Percentiles rank a stretch among this genome's conserved stretches.
These are phyloP conservation scores for Anthoceros angustus DNA, from an alignment of 225 moss, liverwort and hornwort species.

Conservation along the genomic window DNA sequence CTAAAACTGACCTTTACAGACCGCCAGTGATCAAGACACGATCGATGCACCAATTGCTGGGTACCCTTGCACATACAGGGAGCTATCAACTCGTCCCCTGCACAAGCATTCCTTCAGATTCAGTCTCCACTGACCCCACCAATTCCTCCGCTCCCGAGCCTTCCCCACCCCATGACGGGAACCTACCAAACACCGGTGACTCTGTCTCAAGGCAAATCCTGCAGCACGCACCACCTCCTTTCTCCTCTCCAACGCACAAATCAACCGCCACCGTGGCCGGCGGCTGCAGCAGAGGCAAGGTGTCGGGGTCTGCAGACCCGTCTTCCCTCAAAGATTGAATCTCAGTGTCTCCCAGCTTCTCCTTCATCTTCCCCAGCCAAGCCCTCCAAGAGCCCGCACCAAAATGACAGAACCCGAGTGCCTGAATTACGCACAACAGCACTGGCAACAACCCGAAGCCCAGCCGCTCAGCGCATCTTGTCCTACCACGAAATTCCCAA, in stretches of 20 bases:
- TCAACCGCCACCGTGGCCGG: slow-evolving; percentile 21
- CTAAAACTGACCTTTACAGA: slow-evolving; percentile 18
- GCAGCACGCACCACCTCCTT: slow-evolving; percentile 15
- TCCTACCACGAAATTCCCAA: neutral
- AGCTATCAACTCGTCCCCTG: slow-evolving; percentile 25
- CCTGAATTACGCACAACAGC: neutral
- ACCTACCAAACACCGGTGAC: slow-evolving; percentile 14
- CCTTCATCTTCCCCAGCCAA: slow-evolving; percentile 13
- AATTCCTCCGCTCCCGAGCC: neutral
- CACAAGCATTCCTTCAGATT: neutral
- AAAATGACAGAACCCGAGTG: neutral
- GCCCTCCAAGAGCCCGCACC: too few species aligned
- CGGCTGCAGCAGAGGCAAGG: slow-evolving; percentile 17
- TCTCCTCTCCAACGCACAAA: slow-evolving; percentile 17
- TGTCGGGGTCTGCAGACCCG: slow-evolving; percentile 15
- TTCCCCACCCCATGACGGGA: neutral
- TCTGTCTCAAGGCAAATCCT: slow-evolving; percentile 32
- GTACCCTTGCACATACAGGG: slow-evolving; percentile 30
- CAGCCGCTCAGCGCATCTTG: neutral
- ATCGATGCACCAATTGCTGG: slow-evolving; percentile 27
- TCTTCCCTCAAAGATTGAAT: slow-evolving; percentile 13
- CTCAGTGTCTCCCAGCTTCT: slow-evolving; percentile 17
- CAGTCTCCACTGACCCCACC: neutral
- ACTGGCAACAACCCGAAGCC: neutral
- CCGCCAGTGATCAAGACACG: slow-evolving; percentile 29